Evolutionary conservation across 2,329 filamentous ascomycete species (phyloP), one percentile per base, ranked within the genome.

Genomic region (Alternaria sp.): DNA sequence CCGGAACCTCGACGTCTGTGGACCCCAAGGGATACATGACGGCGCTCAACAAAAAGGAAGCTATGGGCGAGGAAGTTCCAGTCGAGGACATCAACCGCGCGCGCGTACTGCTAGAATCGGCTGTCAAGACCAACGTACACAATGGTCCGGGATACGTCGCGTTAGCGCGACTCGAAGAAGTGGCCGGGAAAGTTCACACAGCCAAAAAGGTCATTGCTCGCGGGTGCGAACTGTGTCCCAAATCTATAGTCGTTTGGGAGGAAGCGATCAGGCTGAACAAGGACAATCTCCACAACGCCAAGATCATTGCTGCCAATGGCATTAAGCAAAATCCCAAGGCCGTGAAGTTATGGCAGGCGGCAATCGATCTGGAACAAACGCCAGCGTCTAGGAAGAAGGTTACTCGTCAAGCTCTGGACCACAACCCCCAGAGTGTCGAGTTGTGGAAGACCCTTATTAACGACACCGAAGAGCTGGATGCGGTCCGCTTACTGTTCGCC

Each of bases 381-480:
- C 83, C 89, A 1, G 88, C 90, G 62, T 92, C 93, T 11, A 97
- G 96, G 81, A 98, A 98, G 82, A 90, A 93, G 75, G 96, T 99
- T 8, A 89, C 97, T 32, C 88, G 94, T 59, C 92, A 96, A 76
- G 96, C 96, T 0, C 85, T 99, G 47, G 93, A 98, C 73, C 91
- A 97, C 74, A 92, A 97, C 44, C 94, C 94, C 1, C 93, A 97
- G 75, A 98, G 95, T 0, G 96, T 98, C 51, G 91, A 92, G 45
- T 87, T 99, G n/a, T 99, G 96, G 96, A 99, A 98, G 78, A 93
- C 96, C 77, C 91, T 95, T 6, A 95, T 99, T 66, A 98, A 98
- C 71, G 83, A 98, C 59, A 96, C 98, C 76, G 95, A 97, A 74
- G 91, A 97, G 70, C 88, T 91, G 0, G 91, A 90, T 28, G 93